These are phyloP conservation scores for Zymoseptoria crescenta DNA, from an alignment of 2,329 filamentous ascomycete species.

Conservation along the genomic window DNA sequence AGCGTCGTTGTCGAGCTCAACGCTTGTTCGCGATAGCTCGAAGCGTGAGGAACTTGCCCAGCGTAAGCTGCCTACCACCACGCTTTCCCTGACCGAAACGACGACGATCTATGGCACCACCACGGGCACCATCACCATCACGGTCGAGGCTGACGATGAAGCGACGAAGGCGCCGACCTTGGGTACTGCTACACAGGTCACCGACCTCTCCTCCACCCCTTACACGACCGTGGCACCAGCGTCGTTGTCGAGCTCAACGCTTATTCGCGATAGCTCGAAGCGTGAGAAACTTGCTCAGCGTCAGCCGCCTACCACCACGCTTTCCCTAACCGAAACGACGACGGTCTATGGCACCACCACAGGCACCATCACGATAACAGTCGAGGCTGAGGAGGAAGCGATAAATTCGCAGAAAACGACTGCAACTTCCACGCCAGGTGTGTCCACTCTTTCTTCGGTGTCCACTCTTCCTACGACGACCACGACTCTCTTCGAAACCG, in stretches of 20 bases:
- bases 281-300: too few relatives aligned
- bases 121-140: too few relatives aligned
- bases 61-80: background rate
- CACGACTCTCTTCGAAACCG: background rate
- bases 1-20: background rate
- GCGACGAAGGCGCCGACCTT: too few relatives aligned
- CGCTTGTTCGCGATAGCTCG: too few relatives aligned
- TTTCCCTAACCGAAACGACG: background rate
- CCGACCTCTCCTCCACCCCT: background rate
- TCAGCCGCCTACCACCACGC: background rate
- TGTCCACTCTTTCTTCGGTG: background rate
- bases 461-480: background rate
- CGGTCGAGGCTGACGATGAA: too few relatives aligned
- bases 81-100: too few relatives aligned
- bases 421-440: background rate
- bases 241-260: background rate
- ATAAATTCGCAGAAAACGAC: background rate
- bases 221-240: background rate
- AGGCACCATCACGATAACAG: background rate
- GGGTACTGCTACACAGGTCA: background rate
- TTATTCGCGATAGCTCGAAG: too few relatives aligned
- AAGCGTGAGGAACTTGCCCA: too few relatives aligned
- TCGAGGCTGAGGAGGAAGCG: background rate
- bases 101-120: too few relatives aligned
- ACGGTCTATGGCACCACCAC: background rate